Conservation (phyloP, 371 early-diverging fungal species). For the Mortierella sp. region DNA sequence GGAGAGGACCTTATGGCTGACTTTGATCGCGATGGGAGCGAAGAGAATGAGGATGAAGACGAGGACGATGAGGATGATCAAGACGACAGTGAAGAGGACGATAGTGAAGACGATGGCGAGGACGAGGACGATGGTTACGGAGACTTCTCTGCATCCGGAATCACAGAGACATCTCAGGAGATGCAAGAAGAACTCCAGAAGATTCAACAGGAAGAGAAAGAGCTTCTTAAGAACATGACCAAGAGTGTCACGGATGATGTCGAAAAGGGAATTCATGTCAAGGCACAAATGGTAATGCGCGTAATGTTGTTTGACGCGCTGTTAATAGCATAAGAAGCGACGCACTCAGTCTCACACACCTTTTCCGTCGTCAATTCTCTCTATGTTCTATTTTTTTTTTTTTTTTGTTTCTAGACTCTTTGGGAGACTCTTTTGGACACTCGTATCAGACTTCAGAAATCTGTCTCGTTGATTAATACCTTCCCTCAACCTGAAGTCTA, state of each 20-base stretch:
- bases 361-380: neutral
- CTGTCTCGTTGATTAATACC: conserved; percentile 80
- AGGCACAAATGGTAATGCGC: conserved; percentile 65
- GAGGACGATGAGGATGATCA: conserved; percentile 36
- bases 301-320: neutral
- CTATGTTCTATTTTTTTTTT: neutral
- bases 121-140: conserved; percentile 50
- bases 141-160: conserved; percentile 23
- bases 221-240: conserved; percentile 43
- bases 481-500: conserved; percentile 73
- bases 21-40: conserved; percentile 37
- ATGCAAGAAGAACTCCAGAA: conserved; percentile 79
- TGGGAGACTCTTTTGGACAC: conserved; percentile 92
- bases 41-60: conserved; percentile 57
- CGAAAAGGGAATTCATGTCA: conserved; percentile 93
- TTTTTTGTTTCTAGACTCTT: conserved; percentile 74
- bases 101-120: conserved; percentile 50
- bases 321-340: too few species aligned
- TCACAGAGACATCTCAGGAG: conserved; percentile 44
- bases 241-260: conserved; percentile 81
- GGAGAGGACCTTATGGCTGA: conserved; percentile 57
- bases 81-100: conserved; percentile 29
- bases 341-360: too few species aligned
- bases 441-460: conserved; percentile 91
- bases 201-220: conserved; percentile 87